phyloP scores from a whole-genome alignment of 345 rosid species.

The Gossypium rotundifolium region DNA sequence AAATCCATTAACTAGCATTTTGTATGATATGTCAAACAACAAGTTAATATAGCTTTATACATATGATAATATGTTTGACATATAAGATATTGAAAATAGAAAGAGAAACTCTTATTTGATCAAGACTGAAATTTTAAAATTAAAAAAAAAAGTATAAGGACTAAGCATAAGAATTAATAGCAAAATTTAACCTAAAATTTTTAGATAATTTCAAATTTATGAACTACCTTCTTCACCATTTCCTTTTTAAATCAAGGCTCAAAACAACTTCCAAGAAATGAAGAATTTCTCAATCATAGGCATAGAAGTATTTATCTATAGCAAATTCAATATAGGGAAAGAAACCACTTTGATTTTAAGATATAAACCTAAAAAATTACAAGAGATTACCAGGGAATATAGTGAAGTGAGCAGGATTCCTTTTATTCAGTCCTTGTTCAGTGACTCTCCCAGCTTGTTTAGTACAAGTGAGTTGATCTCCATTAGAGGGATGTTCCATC shows the following conservation, averaged over 20 bases:
- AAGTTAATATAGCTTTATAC: too few relatives aligned
- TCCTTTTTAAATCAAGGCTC: not conserved
- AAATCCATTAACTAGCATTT: too few relatives aligned
- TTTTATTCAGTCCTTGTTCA: conserved; percentile 38
- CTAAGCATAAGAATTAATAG: too few relatives aligned
- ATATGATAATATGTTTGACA: too few relatives aligned
- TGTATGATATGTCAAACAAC: too few relatives aligned
- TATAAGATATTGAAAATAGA: too few relatives aligned
- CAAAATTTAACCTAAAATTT: not conserved
- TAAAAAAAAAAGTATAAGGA: too few relatives aligned
- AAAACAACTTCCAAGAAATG: not conserved
- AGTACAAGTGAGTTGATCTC: conserved; percentile 26
- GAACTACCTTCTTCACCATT: not conserved
- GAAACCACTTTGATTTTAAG: not conserved
- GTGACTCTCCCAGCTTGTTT: conserved; percentile 25
- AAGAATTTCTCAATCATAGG: not conserved
- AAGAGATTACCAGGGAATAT: conserved; percentile 51
- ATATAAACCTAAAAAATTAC: not conserved
- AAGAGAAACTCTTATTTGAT: too few relatives aligned
- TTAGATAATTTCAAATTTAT: not conserved
- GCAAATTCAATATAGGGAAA: not conserved
- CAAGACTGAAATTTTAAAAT: too few relatives aligned
- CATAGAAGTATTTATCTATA: not conserved
- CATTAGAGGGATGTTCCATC: conserved; percentile 29
- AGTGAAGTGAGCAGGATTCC: conserved; percentile 40